Conservation (phyloP, 176 grass and related monocot genomes). For the Hordeum marinum region DNA sequence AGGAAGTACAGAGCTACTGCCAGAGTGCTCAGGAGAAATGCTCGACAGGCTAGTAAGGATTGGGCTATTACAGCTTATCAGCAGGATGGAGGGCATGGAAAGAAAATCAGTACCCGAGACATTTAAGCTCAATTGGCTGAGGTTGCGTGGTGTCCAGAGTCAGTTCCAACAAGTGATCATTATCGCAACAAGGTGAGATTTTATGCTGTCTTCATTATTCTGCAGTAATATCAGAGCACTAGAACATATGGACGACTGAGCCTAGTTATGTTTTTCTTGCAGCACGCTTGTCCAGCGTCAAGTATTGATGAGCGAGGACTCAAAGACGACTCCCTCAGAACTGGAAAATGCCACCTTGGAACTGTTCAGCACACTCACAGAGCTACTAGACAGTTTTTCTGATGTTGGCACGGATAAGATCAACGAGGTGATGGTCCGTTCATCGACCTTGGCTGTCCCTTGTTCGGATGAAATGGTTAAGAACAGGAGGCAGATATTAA, state of each 20-base stretch:
- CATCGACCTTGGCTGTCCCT: slow-evolving; percentile 6
- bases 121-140: slow-evolving; percentile 69
- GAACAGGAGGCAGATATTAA: slow-evolving; percentile 59
- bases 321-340: slow-evolving; percentile 26
- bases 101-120: slow-evolving; percentile 57
- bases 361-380: slow-evolving; percentile 36
- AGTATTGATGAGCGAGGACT: slow-evolving; percentile 57
- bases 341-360: slow-evolving; percentile 35
- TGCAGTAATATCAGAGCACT: not conserved
- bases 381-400: slow-evolving; percentile 46
- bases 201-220: not conserved
- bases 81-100: slow-evolving; percentile 52
- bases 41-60: slow-evolving; percentile 53
- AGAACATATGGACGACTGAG: not conserved
- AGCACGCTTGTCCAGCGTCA: slow-evolving; percentile 84
- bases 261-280: not conserved
- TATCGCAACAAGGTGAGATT: slow-evolving; percentile 60
- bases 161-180: slow-evolving; percentile 88
- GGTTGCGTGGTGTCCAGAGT: slow-evolving; percentile 71
- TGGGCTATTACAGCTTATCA: slow-evolving; percentile 68
- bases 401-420: slow-evolving; percentile 67
- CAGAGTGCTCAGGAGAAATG: slow-evolving; percentile 57
- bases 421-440: slow-evolving; percentile 44
- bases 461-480: slow-evolving; percentile 30
- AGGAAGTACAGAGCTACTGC: slow-evolving; percentile 39